Conservation (phyloP, 352 stramenopile species). For the Vaucheria bursata region DNA sequence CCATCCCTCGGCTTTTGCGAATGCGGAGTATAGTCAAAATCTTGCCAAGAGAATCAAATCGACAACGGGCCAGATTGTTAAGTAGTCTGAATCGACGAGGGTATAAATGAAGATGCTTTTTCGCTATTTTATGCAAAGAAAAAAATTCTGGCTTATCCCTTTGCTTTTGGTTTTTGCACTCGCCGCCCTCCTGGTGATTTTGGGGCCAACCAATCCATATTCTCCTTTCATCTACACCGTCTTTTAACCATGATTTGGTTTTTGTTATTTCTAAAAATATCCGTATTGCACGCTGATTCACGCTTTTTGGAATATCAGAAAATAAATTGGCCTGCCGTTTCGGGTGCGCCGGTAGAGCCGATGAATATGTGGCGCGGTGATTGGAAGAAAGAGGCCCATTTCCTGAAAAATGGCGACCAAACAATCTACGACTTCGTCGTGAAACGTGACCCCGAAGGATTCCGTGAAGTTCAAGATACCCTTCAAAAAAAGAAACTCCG, state of each 20-base stretch:
- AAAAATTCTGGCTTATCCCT: constrained; percentile 3
- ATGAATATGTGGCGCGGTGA: too few species aligned
- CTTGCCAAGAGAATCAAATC: too few species aligned
- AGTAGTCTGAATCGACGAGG: too few species aligned
- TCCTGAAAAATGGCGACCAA: too few species aligned
- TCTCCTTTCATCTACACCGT: not conserved
- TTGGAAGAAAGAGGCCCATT: too few species aligned
- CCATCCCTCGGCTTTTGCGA: not conserved
- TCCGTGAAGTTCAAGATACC: not conserved
- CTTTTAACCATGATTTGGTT: too few species aligned
- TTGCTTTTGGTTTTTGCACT: not conserved
- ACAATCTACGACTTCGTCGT: not conserved
- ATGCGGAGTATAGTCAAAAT: not conserved
- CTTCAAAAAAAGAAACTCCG: not conserved
- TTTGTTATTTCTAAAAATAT: too few species aligned
- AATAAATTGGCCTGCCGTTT: too few species aligned
- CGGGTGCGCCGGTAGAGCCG: too few species aligned
- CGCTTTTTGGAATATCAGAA: too few species aligned
- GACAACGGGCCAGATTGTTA: too few species aligned
- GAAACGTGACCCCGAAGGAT: not conserved
- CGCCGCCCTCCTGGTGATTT: not conserved
- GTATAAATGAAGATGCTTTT: constrained; percentile 1
- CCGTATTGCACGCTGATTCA: too few species aligned
- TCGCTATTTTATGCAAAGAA: not conserved
- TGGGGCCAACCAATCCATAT: not conserved